Evolutionary conservation across 768 basidiomycete species (phyloP), one percentile per base, ranked within the genome.

Genomic region (Calvatia gigantea): DNA sequence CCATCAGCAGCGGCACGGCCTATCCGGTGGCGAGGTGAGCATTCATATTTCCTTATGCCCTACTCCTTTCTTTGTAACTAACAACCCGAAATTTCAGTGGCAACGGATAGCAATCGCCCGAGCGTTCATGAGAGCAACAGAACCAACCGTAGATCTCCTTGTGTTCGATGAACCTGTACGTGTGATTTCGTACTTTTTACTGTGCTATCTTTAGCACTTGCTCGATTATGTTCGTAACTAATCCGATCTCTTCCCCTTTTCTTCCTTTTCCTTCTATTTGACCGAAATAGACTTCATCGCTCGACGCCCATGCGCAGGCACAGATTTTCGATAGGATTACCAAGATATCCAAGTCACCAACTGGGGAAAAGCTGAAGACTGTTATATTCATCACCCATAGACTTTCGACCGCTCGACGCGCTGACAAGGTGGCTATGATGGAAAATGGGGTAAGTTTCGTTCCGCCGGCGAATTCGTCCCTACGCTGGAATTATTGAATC

Each of bases 371-470:
- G 63, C 76, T 71, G 17, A 90, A 90, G 71, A 88, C 86, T 2
- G 83, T 90, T 60, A 80, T 93, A 32, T 91, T 87, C 70, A 89
- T 92, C 64, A 92, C 91, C 5, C 91, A 93, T 71, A 81, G 88
- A 58, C 79, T 93, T 56, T 84, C 87, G 23, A 88, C 86, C 42
- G 89, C 90, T 17, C 85, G 89, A 2, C 82, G 87, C 39, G 91
- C 91, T 59, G 89, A 93, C 73, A 91, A 90, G 70, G 82, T 91
- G 60, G 89, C 87, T 39, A 87, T 91, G 84, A 89, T 91, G 87
- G 86, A 91, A 62, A 78, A 80, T 63, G 89, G 89, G 69, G 80
- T 81, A 69, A 62, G 71, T 65, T 9, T 31, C 25, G 54, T 45
- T 54, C 14, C 39, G 8, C 25, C 43, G 25, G 32, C 43, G 44